Evolutionary conservation across 2,329 filamentous ascomycete genomes (phyloP).

Genomic region (Ascochyta fabae): DNA sequence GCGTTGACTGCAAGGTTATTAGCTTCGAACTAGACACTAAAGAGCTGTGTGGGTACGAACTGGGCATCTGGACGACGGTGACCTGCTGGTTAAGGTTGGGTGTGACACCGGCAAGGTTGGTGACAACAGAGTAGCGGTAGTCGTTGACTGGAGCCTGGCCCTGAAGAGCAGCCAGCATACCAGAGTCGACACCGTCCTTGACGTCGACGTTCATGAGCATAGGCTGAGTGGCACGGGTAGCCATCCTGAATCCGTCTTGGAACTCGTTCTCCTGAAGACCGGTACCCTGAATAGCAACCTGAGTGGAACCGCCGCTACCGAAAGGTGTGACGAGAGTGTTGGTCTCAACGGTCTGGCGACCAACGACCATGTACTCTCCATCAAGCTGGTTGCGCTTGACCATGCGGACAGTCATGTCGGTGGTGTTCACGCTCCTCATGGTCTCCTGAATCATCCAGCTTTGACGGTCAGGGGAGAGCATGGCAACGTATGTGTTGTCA

Average conservation of each 20-base stretch:
- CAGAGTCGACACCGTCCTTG: slow-evolving; percentile 41
- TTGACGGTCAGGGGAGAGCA: slow-evolving; percentile 46
- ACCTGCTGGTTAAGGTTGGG: slow-evolving; percentile 45
- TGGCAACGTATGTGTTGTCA: slow-evolving; percentile 47
- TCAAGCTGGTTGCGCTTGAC: slow-evolving; percentile 45
- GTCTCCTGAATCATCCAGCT: slow-evolving; percentile 49
- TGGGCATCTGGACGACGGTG: slow-evolving; percentile 47
- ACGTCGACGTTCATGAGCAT: slow-evolving; percentile 47
- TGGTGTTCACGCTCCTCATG: slow-evolving; percentile 45
- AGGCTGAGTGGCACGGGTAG: slow-evolving; percentile 44
- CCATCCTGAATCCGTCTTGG: slow-evolving; percentile 48
- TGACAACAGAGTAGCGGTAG: slow-evolving; percentile 45
- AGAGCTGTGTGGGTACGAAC: slow-evolving; percentile 24
- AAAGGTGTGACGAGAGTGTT: slow-evolving; percentile 44
- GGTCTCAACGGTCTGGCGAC: slow-evolving; percentile 46
- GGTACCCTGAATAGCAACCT: slow-evolving; percentile 42
- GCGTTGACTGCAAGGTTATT: slow-evolving; percentile 40
- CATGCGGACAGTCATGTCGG: slow-evolving; percentile 48
- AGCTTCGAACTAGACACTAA: slow-evolving; percentile 3
- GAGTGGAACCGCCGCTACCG: slow-evolving; percentile 32
- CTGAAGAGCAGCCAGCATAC: slow-evolving; percentile 44
- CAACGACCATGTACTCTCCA: slow-evolving; percentile 49
- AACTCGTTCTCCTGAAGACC: slow-evolving; percentile 50
- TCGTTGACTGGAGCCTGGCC: slow-evolving; percentile 42
- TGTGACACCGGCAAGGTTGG: slow-evolving; percentile 44